These are phyloP conservation scores for Musa balbisiana DNA, from an alignment of 202 grass and related monocot genomes.

Conservation along the genomic window DNA sequence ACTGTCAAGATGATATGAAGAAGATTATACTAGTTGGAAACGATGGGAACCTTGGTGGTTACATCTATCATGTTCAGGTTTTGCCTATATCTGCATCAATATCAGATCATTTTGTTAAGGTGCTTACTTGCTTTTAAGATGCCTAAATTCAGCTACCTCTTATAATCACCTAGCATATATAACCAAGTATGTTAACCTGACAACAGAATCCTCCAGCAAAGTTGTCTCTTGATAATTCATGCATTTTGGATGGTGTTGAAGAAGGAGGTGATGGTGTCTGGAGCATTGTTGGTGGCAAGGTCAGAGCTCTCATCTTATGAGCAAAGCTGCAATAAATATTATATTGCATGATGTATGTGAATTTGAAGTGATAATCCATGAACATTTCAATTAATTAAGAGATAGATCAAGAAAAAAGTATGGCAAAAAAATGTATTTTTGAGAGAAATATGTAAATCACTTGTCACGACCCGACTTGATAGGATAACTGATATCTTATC, in stretches of 20 bases:
- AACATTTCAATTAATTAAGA: too few relatives aligned
- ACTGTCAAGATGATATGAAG: constrained; percentile 30
- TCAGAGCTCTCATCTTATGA: constrained; percentile 21
- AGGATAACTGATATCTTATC: too few relatives aligned
- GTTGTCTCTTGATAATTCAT: constrained; percentile 70
- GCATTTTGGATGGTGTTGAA: constrained; percentile 66
- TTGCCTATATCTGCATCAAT: constrained; percentile 38
- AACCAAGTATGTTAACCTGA: constrained; percentile 10
- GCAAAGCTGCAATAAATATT: neutral
- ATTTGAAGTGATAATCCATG: neutral
- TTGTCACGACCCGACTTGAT: too few relatives aligned
- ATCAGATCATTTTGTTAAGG: constrained; percentile 57
- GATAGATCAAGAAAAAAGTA: too few relatives aligned
- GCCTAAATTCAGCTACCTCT: neutral
- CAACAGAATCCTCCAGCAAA: constrained; percentile 71
- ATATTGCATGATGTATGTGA: neutral
- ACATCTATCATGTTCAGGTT: constrained; percentile 57
- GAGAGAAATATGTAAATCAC: too few relatives aligned
- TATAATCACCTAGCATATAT: neutral
- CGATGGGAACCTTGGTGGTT: constrained; percentile 47
- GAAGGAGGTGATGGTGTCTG: constrained; percentile 71
- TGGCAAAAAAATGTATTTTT: too few relatives aligned
- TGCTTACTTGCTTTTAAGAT: constrained; percentile 18
- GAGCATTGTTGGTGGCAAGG: constrained; percentile 93
- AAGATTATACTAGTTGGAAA: constrained; percentile 53